Base-by-base conservation (phyloP, 2,329 filamentous ascomycete species). In the Madurella mycetomatis region DNA sequence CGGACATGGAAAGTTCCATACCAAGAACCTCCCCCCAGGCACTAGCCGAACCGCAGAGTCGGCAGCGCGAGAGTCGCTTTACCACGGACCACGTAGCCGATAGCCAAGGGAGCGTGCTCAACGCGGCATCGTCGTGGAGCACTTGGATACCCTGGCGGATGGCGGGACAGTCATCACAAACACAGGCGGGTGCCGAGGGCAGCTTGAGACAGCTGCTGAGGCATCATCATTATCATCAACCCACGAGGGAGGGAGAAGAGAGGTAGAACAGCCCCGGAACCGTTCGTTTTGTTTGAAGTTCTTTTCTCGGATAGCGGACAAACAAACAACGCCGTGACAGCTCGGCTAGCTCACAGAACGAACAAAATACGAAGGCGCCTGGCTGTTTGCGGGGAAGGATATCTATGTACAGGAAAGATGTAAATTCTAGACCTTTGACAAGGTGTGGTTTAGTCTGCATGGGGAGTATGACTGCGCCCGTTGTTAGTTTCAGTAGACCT, bases 111-210 rank as follows among this genome's bases (percentile, higher is more conserved):
- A 11, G 13, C 11, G 11, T 11, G 9, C 34, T 15, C 13, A 40
- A 13, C 18, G 7, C 31, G 40, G 49, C 42, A 17, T 41, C 41
- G 17, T 18, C 32, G 8, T 67, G 79, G 44, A 69, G 72, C 31
- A 67, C 70, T 18, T 80, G 76, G 75, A 71, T 79, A 7, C 73
- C 72, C 0, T 79, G 77, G 76, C 70, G 65, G 32, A 52, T 11
- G 34, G 34, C 55, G 40, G 42, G 48, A 16, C 37, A 40, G 49
- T 57, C 32, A 9, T 17, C 31, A 18, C 16, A 43, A 9, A 9
- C 34, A 9, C 34, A 12, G 2, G 34, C 9, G 13, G 34, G 34
- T 47, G 57, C 57, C 2, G 57, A 57, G 37, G 57, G 57, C 2
- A 60, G 57, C 30, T 41, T 60, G 49, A 51, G 57, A 16, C 43